phyloP scores from a whole-genome alignment of 306 rosid species.

The Prunus armeniaca region DNA sequence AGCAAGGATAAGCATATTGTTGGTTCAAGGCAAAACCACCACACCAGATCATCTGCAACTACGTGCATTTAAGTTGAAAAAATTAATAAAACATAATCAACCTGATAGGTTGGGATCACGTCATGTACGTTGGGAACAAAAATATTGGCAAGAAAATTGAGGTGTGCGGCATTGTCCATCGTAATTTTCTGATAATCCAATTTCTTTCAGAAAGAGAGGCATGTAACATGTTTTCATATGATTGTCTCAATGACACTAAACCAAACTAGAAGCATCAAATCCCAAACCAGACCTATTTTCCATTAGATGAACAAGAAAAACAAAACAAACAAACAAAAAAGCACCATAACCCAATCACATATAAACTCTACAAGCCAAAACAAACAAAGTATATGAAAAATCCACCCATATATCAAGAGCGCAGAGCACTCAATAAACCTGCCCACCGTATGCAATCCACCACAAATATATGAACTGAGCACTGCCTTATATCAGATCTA shows the following conservation, averaged over 20 bases:
- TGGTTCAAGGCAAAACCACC: constrained; percentile 6
- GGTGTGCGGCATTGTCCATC: not conserved
- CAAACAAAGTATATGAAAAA: not conserved
- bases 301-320: not conserved
- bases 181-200: not conserved
- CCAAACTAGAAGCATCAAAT: not conserved
- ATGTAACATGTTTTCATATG: no score
- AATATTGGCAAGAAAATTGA: not conserved
- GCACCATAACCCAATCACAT: not conserved
- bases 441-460: not conserved
- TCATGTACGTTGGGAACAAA: not conserved
- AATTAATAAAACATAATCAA: not conserved
- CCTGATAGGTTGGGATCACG: not conserved
- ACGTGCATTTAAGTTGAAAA: not conserved
- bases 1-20: not conserved
- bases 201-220: no score
- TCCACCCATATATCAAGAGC: not conserved
- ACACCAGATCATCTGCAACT: not conserved
- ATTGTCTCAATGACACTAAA: not conserved
- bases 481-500: constrained; percentile 3
- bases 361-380: not conserved
- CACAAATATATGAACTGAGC: not conserved
- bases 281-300: not conserved
- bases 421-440: not conserved
- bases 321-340: not conserved